Evolutionary conservation across 2,329 filamentous ascomycete species (phyloP), one percentile per base, ranked within the genome.

Genomic region (Penicillium sp.): DNA sequence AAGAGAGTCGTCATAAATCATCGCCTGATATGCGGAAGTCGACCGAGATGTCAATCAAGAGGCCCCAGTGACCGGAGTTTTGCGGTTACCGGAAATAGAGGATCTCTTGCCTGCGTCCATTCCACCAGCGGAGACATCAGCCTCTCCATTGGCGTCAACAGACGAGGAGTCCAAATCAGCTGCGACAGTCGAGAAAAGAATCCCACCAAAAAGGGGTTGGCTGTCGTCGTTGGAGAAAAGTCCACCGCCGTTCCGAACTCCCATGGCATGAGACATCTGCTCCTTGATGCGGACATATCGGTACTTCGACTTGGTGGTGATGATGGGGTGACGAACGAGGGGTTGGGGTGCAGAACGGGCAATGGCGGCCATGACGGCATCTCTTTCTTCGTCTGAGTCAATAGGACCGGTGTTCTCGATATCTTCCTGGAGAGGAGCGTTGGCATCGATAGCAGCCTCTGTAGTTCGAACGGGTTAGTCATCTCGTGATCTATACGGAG

Each of bases 361-460:
- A 54, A 93, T 74, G 17, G 90, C 90, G 33, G 84, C 81, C 91
- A 97, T 96, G 51, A 97, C 90, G 0, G 89, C 84, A 49, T 92
- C 88, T 50, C 91, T 91, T 75, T 99, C 94, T 78, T 97, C 94
- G 71, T 99, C 94, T 2, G 90, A 94, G 74, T 99, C 94, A 38
- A 99, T 86, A 1, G 91, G 89, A 6, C 86, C 87, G 60, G 91
- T 90, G 57, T 85, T 85, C 47, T 95, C 91, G 67, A 93, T 85
- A 59, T 93, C 90, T 62, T 97, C 92, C 67, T 93, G 91, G 19
- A 94, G 78, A 2, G 92, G 93, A 1, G 93, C 93, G 73, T 95
- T 96, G 56, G 94, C 93, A 73, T 97, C 93, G 65, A 99, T 89
- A 38, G 93, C 92, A 37, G 93, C 93, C 79, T 97, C 91, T 94